Base-by-base conservation (phyloP, 176 grass and related monocot genomes). In the Alopecurus myosuroides region DNA sequence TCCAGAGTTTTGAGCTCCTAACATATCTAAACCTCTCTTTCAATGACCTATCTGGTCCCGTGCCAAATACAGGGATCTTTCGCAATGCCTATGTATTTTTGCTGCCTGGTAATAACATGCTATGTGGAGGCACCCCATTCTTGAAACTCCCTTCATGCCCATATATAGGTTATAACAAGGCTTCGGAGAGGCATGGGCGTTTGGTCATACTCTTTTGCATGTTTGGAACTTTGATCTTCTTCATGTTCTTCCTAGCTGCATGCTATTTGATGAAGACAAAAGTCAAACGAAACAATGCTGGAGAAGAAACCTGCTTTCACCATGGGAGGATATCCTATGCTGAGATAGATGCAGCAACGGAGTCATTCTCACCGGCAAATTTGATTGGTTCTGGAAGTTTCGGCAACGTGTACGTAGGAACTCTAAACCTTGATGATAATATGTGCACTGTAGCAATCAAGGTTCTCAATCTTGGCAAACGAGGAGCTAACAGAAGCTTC, bases 381-480 rank as follows among this genome's bases (percentile, higher is more conserved):
- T 85, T 77, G 45, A 66, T 68, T 55, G 83, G 83, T 42, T 85
- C 83, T 77, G 83, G 83, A 77, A 85, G 74, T 36, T 77, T 51
- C 66, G 83, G 74, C 34, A 53, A 77, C 30, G 82, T 77, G 51
- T 85, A 85, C 23, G 40, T 9, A 1, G 82, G 82, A 49, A 77
- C 46, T 41, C 28, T 77, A 49, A 22, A 19, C 29, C 9, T 77
- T 22, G 45, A 52, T 68, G 44, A 53, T 1, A 55, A 76, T 52
- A 17, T 77, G 67, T 23, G 5, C 9, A 53, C 33, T 4, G 60
- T 68, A 15, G 82, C 82, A 65, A 77, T 85, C 31, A 85, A 85
- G 58, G 82, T 85, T 85, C 73, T 85, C 15, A 28, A 67, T 67
- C 72, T 77, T 77, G 33, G 31, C 10, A 17, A 31, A 55, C 82